Evolutionary conservation across 176 grass and related monocot species (phyloP).

Genomic region (Coix lacrymajobi): DNA sequence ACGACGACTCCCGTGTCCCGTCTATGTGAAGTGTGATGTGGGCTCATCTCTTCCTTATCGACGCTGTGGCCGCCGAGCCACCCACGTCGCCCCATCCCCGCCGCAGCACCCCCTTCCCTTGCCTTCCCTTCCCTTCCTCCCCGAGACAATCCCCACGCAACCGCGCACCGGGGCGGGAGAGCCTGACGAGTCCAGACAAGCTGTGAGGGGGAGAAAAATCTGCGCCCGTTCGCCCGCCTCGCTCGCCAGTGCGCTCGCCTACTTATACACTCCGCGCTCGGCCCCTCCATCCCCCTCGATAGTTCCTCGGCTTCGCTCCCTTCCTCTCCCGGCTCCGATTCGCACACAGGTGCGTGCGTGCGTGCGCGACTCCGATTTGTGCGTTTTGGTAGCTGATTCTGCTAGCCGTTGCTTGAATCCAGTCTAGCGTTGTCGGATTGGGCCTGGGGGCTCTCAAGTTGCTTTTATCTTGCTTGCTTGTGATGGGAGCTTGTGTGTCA

Average conservation of each 20-base stretch:
- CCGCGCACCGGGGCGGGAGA: constrained; percentile 14
- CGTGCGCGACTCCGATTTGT: neutral
- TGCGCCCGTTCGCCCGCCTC: neutral
- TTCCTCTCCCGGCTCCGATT: neutral
- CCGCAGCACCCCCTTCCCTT: no score
- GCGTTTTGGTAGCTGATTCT: neutral
- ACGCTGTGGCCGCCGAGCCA: constrained; percentile 29
- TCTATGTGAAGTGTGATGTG: neutral
- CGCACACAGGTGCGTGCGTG: constrained; percentile 18
- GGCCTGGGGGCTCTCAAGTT: neutral
- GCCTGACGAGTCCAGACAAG: neutral
- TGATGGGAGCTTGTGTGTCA: neutral
- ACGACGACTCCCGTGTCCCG: no score
- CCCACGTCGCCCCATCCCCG: constrained; percentile 27
- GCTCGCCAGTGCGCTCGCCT: constrained; percentile 5
- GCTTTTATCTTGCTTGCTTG: neutral
- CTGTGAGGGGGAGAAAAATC: constrained; percentile 16
- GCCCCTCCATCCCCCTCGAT: neutral
- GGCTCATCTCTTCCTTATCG: constrained; percentile 43
- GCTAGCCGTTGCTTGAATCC: neutral
- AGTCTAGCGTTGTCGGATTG: neutral
- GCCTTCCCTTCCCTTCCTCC: no score
- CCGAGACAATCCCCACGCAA: constrained; percentile 39
- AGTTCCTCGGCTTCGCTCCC: neutral
- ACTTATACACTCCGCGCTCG: constrained; percentile 19